Base-by-base conservation (phyloP, 306 rosid genomes). In the Acacia acuminata region DNA sequence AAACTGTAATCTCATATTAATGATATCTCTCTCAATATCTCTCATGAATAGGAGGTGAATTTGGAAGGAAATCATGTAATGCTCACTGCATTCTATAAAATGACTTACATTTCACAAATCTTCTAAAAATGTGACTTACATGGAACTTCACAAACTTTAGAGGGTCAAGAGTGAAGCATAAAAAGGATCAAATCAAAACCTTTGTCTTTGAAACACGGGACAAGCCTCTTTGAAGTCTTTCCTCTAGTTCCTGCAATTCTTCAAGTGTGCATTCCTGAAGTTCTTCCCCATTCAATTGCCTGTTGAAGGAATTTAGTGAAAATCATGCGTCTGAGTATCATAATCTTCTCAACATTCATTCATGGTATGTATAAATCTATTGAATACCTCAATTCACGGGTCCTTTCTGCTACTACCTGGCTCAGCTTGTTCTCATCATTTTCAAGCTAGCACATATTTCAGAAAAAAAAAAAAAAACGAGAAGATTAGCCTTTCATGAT, bases 361-460 rank as follows among this genome's bases (percentile, higher is more conserved):
- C 65, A 58, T 58, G 65, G 65, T 58, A 3, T 0, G 20, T 70
- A 38, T 19, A 19, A 32, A 19, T 3, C 42, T 6, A 38, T 36
- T 36, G 73, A n/a, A 34, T 78, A 78, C 82, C 82, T 78, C 66
- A 78, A 56, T 66, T 78, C 82, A 45, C 14, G 65, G 50, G 82
- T 78, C 75, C 51, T 48, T 15, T 78, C 36, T 48, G 22, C 82
- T 78, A 32, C 30, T 48, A 48, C 43, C 38, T 66, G 36, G 22
- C 8, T 40, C 50, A 78, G 48, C 75, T 25, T 48, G 15, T 34
- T 40, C 20, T 40, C 3, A 19, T 65, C 48, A 48, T 27, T 42
- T 38, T 50, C 75, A 45, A 67, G 17, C 75, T 78, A 13, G 20
- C 3, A 36, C 34, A 55, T 3, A 40, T 38, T 56, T 38, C 8